Evolutionary conservation across 2,329 filamentous ascomycete species (phyloP).

Genomic region (Ceratocystis variospora): DNA sequence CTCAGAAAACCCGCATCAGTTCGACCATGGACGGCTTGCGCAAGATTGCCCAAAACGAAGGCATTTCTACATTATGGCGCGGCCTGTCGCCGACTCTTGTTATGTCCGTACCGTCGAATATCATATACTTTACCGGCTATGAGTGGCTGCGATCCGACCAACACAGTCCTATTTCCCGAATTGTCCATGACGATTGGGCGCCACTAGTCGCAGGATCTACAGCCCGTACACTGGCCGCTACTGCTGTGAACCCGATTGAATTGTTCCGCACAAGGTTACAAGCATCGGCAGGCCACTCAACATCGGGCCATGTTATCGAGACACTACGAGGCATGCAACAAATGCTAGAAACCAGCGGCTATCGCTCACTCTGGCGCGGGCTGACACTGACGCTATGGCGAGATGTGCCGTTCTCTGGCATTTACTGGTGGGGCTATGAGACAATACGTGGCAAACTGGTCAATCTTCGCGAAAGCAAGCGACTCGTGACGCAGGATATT

Average conservation of each 20-base stretch:
- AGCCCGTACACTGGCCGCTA: slow-evolving; percentile 67
- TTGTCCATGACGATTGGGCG: slow-evolving; percentile 54
- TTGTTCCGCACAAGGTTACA: slow-evolving; percentile 89
- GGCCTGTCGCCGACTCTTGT: slow-evolving; percentile 85
- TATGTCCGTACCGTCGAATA: slow-evolving; percentile 90
- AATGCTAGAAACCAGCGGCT: slow-evolving; percentile 67
- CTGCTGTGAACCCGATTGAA: slow-evolving; percentile 78
- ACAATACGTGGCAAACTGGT: slow-evolving; percentile 58
- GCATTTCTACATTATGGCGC: slow-evolving; percentile 73
- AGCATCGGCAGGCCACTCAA: slow-evolving; percentile 47
- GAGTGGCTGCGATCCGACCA: slow-evolving; percentile 75
- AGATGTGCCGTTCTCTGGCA: slow-evolving; percentile 89
- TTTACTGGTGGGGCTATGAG: slow-evolving; percentile 99
- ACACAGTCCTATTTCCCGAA: slow-evolving; percentile 53
- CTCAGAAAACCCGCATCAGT: slow-evolving; percentile 67
- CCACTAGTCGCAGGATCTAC: slow-evolving; percentile 67
- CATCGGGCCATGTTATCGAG: slow-evolving; percentile 59
- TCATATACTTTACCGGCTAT: slow-evolving; percentile 98
- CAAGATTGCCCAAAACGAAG: slow-evolving; percentile 93
- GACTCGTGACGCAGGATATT: slow-evolving; percentile 8
- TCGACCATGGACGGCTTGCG: slow-evolving; percentile 83
- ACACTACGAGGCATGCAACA: slow-evolving; percentile 62
- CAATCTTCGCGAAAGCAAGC: slow-evolving; percentile 33
- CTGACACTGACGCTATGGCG: slow-evolving; percentile 86
- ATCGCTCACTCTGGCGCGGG: slow-evolving; percentile 76